Evolutionary conservation across 2,329 filamentous ascomycete genomes (phyloP).

Genomic region (Fonsecaea monophora): DNA sequence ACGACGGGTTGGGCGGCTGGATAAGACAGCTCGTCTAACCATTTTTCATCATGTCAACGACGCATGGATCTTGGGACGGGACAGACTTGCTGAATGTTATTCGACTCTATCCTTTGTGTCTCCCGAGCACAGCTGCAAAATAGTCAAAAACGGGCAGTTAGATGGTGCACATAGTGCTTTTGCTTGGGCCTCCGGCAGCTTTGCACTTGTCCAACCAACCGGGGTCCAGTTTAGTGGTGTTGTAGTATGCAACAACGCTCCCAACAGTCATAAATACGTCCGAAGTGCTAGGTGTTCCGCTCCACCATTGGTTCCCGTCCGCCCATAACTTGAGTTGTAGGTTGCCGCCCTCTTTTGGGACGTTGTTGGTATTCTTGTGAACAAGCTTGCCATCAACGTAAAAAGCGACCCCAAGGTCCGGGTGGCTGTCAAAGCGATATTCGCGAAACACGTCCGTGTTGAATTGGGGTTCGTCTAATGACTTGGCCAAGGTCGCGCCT

Average conservation of each 20-base stretch:
- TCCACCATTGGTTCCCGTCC: constrained; percentile 42
- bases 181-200: constrained; percentile 39
- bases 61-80: neutral
- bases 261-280: constrained; percentile 40
- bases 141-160: neutral
- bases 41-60: neutral
- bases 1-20: neutral
- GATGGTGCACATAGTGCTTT: constrained; percentile 37
- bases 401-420: constrained; percentile 36
- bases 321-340: constrained; percentile 45
- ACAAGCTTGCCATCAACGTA: constrained; percentile 41
- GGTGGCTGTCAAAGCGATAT: constrained; percentile 44
- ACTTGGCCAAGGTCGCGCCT: constrained; percentile 40
- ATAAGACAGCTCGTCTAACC: neutral
- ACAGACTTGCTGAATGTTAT: neutral
- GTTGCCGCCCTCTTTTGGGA: constrained; percentile 38
- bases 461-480: constrained; percentile 30
- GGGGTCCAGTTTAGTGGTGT: constrained; percentile 36
- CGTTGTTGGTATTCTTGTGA: constrained; percentile 34
- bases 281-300: constrained; percentile 41
- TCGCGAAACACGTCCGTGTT: constrained; percentile 33
- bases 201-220: constrained; percentile 30
- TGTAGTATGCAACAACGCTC: constrained; percentile 42
- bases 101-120: neutral
- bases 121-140: neutral